Percentiles rank a stretch among this genome's conserved stretches.
Evolutionary conservation across 1,139 yeast genomes (phyloP).

Genomic region (Tardiomyces digboiensis): DNA sequence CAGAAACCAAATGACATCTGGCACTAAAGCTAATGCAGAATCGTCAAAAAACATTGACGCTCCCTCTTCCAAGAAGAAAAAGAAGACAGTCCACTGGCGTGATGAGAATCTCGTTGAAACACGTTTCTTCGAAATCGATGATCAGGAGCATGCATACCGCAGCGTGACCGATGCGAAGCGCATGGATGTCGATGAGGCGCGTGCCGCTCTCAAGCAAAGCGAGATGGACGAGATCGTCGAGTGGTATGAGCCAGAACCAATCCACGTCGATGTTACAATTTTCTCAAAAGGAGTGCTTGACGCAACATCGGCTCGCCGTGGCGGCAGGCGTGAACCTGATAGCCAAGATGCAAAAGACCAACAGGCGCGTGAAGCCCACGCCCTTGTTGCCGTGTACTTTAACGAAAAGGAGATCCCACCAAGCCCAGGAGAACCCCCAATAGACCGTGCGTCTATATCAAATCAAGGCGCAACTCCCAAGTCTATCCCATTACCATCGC

Average conservation of each 20-base stretch:
- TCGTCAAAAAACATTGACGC: neutral
- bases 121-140: neutral
- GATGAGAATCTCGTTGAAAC: neutral
- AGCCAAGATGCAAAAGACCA: constrained; percentile 21
- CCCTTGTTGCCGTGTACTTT: constrained; percentile 19
- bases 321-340: constrained; percentile 20
- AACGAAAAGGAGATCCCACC: constrained; percentile 20
- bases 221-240: constrained; percentile 41
- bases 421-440: constrained; percentile 20
- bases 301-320: constrained; percentile 18
- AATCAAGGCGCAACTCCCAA: neutral
- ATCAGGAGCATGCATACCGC: neutral
- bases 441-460: neutral
- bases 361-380: constrained; percentile 17
- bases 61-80: neutral
- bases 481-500: neutral
- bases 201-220: neutral
- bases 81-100: neutral
- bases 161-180: neutral
- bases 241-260: constrained; percentile 23
- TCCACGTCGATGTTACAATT: constrained; percentile 14
- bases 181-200: neutral
- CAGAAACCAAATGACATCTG: neutral
- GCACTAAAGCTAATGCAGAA: neutral
- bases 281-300: constrained; percentile 8